Base-by-base conservation (phyloP, 495 filamentous ascomycete genomes). In the Penicillium waksmanii region DNA sequence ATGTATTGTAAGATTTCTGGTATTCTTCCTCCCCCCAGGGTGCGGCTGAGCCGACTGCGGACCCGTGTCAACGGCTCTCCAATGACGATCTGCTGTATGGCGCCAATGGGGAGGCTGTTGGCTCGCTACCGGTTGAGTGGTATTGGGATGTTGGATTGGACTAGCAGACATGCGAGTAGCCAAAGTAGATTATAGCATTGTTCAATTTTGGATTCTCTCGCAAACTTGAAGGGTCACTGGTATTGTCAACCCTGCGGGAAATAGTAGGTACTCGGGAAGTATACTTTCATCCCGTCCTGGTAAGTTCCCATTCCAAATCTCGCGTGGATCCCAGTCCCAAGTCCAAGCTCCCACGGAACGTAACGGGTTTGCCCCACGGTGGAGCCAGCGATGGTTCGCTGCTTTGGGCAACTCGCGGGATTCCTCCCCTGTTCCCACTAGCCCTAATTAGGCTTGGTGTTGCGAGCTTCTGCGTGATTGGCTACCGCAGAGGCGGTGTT, bases 41-140 rank as follows among this genome's bases (percentile, higher is more conserved):
- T 70, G 67, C 67, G 67, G 67, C 67, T 70, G 67, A 70, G 67
- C 62, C 61, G 63, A 38, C 46, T 55, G 50, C 34, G 53, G 55
- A 56, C 55, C 49, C 53, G 52, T 55, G 53, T 61, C 40, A 57
- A 55, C 51, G 50, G 46, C 40, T 60, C 36, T 13, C 36, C 44
- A 47, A 19, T 25, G 44, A 10, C 44, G 44, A 47, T 47, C 44
- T 19, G 13, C 12, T 48, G 42, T 49, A 57, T 46, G 34, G 19
- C 35, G 33, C 51, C 53, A 55, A 34, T 56, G 19, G 38, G 35
- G n/a, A 9, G 23, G 27, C 18, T 42, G 49, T 36, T 17, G 47
- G 25, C 42, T 62, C 60, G 60, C 55, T 62, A 62, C 60, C 55
- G 50, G 53, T 53, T 34, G 33, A n/a, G 18, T 18, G 60, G 54